Percentiles rank a stretch among this genome's conserved stretches.
Conservation (phyloP, 2,329 filamentous ascomycete genomes). For the Dactylonectria macrodidyma region DNA sequence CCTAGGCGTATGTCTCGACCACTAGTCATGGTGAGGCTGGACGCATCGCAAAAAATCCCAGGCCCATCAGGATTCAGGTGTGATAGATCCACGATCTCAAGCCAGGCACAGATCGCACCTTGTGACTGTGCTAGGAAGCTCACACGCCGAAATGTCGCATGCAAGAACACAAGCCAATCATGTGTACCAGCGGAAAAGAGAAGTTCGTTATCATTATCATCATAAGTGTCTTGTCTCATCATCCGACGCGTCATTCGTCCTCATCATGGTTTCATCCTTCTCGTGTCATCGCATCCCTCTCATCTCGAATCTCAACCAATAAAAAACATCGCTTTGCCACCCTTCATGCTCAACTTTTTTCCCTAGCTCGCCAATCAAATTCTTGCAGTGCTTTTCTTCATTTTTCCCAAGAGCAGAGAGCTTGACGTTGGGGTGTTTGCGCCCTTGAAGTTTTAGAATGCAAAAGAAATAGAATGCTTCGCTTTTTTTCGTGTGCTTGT, state of each 20-base stretch:
- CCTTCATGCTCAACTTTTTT: constrained; percentile 37
- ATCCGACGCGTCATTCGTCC: constrained; percentile 36
- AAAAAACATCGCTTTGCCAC: constrained; percentile 42
- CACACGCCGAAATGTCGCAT: constrained; percentile 5
- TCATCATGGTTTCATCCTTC: constrained; percentile 35
- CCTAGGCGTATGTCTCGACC: not conserved
- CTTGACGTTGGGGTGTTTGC: constrained; percentile 4
- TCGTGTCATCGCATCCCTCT: constrained; percentile 33
- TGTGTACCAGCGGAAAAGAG: constrained; percentile 25
- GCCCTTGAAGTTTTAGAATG: constrained; percentile 3
- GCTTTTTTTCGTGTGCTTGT: constrained; percentile 21
- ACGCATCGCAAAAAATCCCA: constrained; percentile 3
- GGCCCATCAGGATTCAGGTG: constrained; percentile 3
- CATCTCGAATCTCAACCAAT: constrained; percentile 23
- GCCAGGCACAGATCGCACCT: not conserved
- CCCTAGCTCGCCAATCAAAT: constrained; percentile 13
- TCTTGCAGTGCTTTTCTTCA: constrained; percentile 15
- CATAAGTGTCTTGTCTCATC: constrained; percentile 46
- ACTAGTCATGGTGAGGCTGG: constrained; percentile 1
- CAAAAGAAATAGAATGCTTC: constrained; percentile 23
- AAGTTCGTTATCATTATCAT: constrained; percentile 47
- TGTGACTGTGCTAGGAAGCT: not conserved
- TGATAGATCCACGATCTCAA: constrained; percentile 5
- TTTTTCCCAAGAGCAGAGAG: constrained; percentile 15
- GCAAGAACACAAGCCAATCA: not conserved